These are phyloP conservation scores for Phytopythium kandeliae DNA, from an alignment of 352 stramenopile genomes.

Conservation along the genomic window DNA sequence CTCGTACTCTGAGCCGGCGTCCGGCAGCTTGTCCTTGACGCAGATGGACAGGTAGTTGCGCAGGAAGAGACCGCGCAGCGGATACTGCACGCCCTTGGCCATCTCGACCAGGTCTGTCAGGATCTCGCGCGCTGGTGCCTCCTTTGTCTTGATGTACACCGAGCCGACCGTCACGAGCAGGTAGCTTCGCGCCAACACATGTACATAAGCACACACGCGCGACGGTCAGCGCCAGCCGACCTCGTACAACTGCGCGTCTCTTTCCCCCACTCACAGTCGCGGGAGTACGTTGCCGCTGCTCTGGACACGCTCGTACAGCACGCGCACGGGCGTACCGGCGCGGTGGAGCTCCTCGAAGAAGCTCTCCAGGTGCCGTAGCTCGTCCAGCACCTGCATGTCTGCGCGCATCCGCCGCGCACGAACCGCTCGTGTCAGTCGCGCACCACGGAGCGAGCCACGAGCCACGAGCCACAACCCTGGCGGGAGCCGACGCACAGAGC, in stretches of 20 bases:
- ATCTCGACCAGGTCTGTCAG: slow-evolving; percentile 98
- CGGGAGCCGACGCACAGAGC: slow-evolving; percentile 84
- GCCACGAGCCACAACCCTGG: not conserved
- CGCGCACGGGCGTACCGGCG: slow-evolving; percentile 78
- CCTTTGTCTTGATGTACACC: slow-evolving; percentile 91
- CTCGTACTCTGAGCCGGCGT: slow-evolving; percentile 70
- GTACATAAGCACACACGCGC: no score
- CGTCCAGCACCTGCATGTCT: slow-evolving; percentile 89
- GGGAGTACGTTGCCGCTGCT: slow-evolving; percentile 95
- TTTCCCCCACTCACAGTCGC: slow-evolving; percentile 55
- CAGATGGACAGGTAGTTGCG: slow-evolving; percentile 93
- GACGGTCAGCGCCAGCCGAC: no score
- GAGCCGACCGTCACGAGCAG: slow-evolving; percentile 96
- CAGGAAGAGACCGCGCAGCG: slow-evolving; percentile 97
- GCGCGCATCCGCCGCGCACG: not conserved
- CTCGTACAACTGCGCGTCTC: no score
- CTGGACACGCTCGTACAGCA: slow-evolving; percentile 95
- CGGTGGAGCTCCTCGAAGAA: slow-evolving; percentile 88
- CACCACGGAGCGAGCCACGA: no score
- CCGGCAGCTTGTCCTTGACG: slow-evolving; percentile 94
- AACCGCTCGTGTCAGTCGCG: not conserved
- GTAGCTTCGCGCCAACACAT: slow-evolving; percentile 36
- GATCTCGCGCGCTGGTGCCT: slow-evolving; percentile 83
- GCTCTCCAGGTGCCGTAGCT: slow-evolving; percentile 93
- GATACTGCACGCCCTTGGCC: slow-evolving; percentile 98